Evolutionary conservation across 768 basidiomycete genomes (phyloP).

Genomic region (Xerocomellus chrysenteron): DNA sequence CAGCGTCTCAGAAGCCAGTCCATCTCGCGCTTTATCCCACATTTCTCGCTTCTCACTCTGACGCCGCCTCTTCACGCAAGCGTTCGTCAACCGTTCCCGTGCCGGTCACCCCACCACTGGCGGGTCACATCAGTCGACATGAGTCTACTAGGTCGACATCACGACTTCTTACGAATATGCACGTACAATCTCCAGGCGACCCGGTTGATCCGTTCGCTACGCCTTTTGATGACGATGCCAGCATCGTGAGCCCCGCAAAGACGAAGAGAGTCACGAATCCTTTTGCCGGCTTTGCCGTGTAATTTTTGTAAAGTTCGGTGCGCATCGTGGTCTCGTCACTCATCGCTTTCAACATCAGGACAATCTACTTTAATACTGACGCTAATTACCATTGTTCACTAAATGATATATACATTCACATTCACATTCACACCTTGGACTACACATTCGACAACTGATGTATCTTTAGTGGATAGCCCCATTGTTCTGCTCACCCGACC

Average conservation of each 20-base stretch:
- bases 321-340: background rate
- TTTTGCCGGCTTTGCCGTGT: constrained; percentile 40
- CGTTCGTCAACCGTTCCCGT: constrained; percentile 23
- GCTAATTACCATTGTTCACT: constrained; percentile 12
- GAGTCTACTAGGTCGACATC: constrained; percentile 39
- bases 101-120: constrained; percentile 13
- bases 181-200: constrained; percentile 38
- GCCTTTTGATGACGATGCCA: constrained; percentile 75
- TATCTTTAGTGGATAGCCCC: constrained; percentile 25
- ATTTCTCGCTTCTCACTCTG: constrained; percentile 7
- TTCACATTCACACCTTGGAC: background rate
- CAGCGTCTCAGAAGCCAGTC: constrained; percentile 15
- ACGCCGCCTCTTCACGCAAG: constrained; percentile 12
- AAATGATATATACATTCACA: constrained; percentile 9
- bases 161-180: constrained; percentile 42
- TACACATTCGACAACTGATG: constrained; percentile 13
- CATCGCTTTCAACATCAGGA: background rate
- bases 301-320: constrained; percentile 3
- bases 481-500: background rate
- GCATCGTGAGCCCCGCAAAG: constrained; percentile 28
- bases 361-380: constrained; percentile 12
- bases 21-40: constrained; percentile 19
- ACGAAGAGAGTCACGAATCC: constrained; percentile 56
- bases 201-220: constrained; percentile 62
- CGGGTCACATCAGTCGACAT: constrained; percentile 17